Base-by-base conservation (phyloP, 1,284 basidiomycete genomes). In the Trichosporon coremiiforme region DNA sequence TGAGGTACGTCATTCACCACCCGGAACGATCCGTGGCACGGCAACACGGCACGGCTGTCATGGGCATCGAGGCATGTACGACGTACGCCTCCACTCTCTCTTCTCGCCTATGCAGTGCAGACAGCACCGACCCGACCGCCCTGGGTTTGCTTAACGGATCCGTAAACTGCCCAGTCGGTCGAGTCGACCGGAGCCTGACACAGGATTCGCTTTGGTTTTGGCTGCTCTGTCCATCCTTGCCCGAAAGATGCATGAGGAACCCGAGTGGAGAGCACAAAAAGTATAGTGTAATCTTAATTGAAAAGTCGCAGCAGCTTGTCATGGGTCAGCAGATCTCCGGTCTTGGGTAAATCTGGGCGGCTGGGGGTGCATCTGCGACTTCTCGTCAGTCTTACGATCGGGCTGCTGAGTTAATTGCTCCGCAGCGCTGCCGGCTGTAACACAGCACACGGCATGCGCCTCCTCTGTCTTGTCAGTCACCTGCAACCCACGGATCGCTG, bases 251-350 rank as follows among this genome's bases (percentile, higher is more conserved):
- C 50, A 53, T 53, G 50, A 53, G 50, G 25, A 53, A 53, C 20
- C 2, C 20, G 10, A 53, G 50, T 53, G 50, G 50, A 25, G 50
- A 20, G 50, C 50, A 45, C 17, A n/a, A 38, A 17, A 53, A 53
- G 20, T 20, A 53, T 53, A 53, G 50, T 53, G 50, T 22, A 53
- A 53, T 53, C 50, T 53, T 53, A 53, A 53, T 53, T 53, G 15
- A 10, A 53, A 53, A 53, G 20, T 22, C 50, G 50, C 50, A 53
- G 50, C 50, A 53, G 50, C 25, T 17, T 53, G 22, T 53, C 50
- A 53, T 53, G 50, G 50, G 50, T 53, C n/a, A 22, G 50, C 20
- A 53, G 50, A 53, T 53, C 50, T 53, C 10, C 7, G n/a, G n/a
- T 53, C n/a, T 25, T 7, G 20, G 50, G 9, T 10, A 13, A 38